Conservation (phyloP, 495 filamentous ascomycete genomes). For the Xanthoparmelia taractica region DNA sequence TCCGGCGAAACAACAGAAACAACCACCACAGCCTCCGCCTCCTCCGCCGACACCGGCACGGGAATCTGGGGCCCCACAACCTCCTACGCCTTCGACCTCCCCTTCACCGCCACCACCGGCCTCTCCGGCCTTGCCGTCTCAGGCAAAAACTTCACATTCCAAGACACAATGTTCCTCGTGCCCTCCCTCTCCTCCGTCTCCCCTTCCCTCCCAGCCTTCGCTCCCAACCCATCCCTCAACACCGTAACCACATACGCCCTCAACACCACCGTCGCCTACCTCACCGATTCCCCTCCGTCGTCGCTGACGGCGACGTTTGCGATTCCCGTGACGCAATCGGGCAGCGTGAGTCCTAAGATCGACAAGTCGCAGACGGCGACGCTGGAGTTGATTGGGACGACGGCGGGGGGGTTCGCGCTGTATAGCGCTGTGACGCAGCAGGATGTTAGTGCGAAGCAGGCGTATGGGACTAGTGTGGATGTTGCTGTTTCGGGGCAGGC, state of each 20-base stretch:
- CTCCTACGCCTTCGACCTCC: conserved; percentile 23
- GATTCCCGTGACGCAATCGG: conserved; percentile 19
- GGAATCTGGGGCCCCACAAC: conserved; percentile 21
- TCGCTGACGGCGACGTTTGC: conserved; percentile 21
- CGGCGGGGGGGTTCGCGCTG: conserved; percentile 12
- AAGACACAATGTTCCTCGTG: conserved; percentile 25
- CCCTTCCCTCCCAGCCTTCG: conserved; percentile 18
- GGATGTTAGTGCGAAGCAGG: conserved; percentile 20
- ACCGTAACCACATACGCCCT: conserved; percentile 14
- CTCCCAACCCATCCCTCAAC: conserved; percentile 14
- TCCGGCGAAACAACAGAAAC: conserved; percentile 15
- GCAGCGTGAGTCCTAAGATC: conserved; percentile 19
- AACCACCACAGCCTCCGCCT: conserved; percentile 17
- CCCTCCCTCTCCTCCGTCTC: conserved; percentile 15
- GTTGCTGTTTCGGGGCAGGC: conserved; percentile 17
- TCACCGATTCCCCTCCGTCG: conserved; percentile 15
- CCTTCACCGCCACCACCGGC: conserved; percentile 18
- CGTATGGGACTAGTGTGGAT: conserved; percentile 17
- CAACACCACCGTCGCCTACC: conserved; percentile 23
- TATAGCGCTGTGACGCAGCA: conserved; percentile 16
- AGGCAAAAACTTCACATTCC: conserved; percentile 18
- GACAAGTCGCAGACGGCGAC: conserved; percentile 16
- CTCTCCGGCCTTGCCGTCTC: conserved; percentile 19
- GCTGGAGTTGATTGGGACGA: conserved; percentile 16
- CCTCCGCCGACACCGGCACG: conserved; percentile 20